phyloP scores from a whole-genome alignment of 768 basidiomycete species.

The Paxillus rubicundulus region DNA sequence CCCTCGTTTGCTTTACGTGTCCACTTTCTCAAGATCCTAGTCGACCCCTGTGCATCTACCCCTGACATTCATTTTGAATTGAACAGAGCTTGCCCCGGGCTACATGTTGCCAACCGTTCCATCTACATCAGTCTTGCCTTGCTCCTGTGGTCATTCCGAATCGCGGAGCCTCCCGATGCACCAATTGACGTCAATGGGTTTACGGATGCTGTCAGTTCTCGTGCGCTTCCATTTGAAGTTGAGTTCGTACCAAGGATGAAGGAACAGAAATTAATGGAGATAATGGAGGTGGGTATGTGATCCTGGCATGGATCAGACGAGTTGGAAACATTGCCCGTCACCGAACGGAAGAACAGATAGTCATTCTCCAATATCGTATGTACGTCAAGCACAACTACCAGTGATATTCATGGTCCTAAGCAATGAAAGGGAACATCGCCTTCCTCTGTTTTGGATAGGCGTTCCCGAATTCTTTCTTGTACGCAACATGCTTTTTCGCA shows the following conservation, averaged over 20 bases:
- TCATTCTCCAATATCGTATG: not conserved
- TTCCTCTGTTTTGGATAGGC: slow-evolving; percentile 75
- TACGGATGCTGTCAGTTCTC: slow-evolving; percentile 53
- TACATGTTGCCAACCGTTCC: slow-evolving; percentile 44
- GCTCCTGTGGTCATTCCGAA: slow-evolving; percentile 59
- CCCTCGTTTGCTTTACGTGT: too few species aligned
- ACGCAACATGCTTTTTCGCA: slow-evolving; percentile 81
- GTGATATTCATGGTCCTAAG: slow-evolving; percentile 3
- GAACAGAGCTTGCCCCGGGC: slow-evolving; percentile 56
- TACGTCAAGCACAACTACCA: not conserved
- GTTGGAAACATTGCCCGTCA: too few species aligned
- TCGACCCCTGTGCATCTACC: too few species aligned
- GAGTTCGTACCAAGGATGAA: slow-evolving; percentile 47
- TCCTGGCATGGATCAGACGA: too few species aligned
- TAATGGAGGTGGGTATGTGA: slow-evolving; percentile 1
- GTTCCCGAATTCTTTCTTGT: slow-evolving; percentile 92
- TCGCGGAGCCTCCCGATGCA: slow-evolving; percentile 43
- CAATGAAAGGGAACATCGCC: slow-evolving; percentile 70
- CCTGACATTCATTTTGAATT: not conserved
- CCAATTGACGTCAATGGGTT: slow-evolving; percentile 60
- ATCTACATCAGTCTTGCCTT: slow-evolving; percentile 61
- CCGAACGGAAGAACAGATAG: not conserved
- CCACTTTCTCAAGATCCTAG: too few species aligned
- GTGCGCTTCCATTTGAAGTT: slow-evolving; percentile 56
- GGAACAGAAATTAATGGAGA: slow-evolving; percentile 10